Base-by-base conservation (phyloP, 768 basidiomycete species). In the Tylopilus intermedius region DNA sequence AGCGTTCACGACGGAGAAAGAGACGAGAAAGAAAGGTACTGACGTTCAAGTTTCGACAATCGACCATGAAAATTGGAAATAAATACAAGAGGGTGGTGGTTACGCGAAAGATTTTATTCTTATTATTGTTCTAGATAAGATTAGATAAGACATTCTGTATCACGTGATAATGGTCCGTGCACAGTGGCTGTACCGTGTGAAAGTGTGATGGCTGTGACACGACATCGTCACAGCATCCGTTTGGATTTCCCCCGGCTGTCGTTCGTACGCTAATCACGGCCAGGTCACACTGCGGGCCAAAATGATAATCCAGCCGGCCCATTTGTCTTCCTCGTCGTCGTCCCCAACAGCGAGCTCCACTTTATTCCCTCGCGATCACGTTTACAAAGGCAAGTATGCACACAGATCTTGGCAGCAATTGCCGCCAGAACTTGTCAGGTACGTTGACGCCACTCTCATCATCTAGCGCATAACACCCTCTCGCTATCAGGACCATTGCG, bases 381-480 rank as follows among this genome's bases (percentile, higher is more conserved):
- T 67, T n/a, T 80, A 77, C 68, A 84, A 84, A 60, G 82, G 82
- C 49, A 84, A 84, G 64, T 68, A 70, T 18, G 74, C 79, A 6
- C 68, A 76, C 59, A 70, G 80, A 65, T 82, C 80, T 18, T 84
- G 82, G 82, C 74, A 74, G n/a, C 76, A 83, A 57, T 66, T 84
- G 21, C 82, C 82, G 0, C 72, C 74, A 48, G 83, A 85, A 62
- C 76, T 85, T 60, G 69, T 85, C 66, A 77, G 77, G 83, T 80
- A 61, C 64, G 77, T 71, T 26, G 49, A 53, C 59, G 65, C 62
- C 69, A 71, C 67, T 63, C 63, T 54, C 57, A 59, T 64, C 59
- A 55, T 45, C 45, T 18, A 40, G 26, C 11, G 46, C 56, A 55
- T 53, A 54, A 54, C 40, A 53, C 42, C 18, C 47, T 33, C 8